Base-by-base conservation (phyloP, 768 basidiomycete species). In the Pleurotus cornucopiae region DNA sequence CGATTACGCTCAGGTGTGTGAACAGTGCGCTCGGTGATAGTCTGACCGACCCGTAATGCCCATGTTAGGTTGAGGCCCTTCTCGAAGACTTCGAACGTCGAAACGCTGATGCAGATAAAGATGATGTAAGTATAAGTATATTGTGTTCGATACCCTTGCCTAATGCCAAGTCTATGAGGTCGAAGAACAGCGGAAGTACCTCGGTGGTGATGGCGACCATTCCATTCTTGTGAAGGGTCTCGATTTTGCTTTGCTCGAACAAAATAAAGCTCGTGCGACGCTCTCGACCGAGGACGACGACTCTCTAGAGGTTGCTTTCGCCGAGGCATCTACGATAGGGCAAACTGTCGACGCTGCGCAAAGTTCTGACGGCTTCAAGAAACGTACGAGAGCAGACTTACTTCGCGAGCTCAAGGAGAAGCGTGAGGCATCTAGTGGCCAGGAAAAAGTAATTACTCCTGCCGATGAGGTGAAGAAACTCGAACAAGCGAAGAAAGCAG, bases 191-290 rank as follows among this genome's bases (percentile, higher is more conserved):
- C 77, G 93, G 37, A 77, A 76, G 56, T 91, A 89, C 66, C 81
- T 94, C 4, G 92, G 92, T 14, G 91, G 92, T 38, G 91, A 96
- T 67, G 83, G 85, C 41, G 80, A 89, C 57, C 93, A 95, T 66
- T 85, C 91, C 9, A 81, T 94, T 56, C 82, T 94, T 9, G 91
- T 94, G 41, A 96, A 94, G 65, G 92, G 92, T 23, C 84, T 98
- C 46, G 95, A 98, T 66, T 79, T 88, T 61, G 88, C 91, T 0
- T 80, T 97, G 5, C 76, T 97, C 13, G 89, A 92, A 64, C 89
- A 92, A 62, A 85, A 89, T 60, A 93, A 86, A 69, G 86, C 88
- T 2, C 84, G 86, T 39, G 75, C 73, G 1, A 72, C 76, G 2
- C 68, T 74, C n/a, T 73, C 80, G 12, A 74, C 77, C 3, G 85